Percentiles rank a stretch among this genome's conserved stretches.
These are phyloP conservation scores for Canavalia gladiata DNA, from an alignment of 306 rosid species.

Conservation along the genomic window DNA sequence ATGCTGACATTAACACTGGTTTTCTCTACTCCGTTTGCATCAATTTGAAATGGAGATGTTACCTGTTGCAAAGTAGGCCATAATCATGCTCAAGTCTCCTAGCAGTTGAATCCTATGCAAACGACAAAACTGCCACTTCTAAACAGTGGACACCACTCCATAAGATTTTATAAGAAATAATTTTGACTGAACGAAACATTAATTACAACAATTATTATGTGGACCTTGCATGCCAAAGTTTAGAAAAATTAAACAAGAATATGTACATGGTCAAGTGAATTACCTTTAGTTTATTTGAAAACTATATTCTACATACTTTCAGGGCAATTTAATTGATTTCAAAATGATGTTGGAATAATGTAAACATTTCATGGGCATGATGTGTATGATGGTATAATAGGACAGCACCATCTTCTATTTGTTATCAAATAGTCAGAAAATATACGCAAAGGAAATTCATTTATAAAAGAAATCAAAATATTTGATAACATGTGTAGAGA, in stretches of 20 bases:
- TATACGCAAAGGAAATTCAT: neutral
- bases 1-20: slow-evolving; percentile 31
- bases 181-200: slow-evolving; percentile 5
- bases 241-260: slow-evolving; percentile 25
- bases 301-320: neutral
- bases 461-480: neutral
- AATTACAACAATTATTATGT: neutral
- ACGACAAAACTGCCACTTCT: slow-evolving; percentile 41
- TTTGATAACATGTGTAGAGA: neutral
- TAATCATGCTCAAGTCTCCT: slow-evolving; percentile 47
- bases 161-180: neutral
- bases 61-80: slow-evolving; percentile 56
- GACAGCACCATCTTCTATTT: neutral
- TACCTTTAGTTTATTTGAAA: slow-evolving; percentile 11
- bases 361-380: neutral
- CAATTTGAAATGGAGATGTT: slow-evolving; percentile 32
- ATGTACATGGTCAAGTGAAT: neutral
- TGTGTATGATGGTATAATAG: neutral
- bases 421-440: neutral
- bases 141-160: slow-evolving; percentile 27
- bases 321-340: neutral
- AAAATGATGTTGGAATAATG: neutral
- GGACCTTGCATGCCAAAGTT: slow-evolving; percentile 1
- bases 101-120: slow-evolving; percentile 43
- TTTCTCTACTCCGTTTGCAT: slow-evolving; percentile 43